Conservation (phyloP, 345 rosid species). For the Lagerstroemia speciosa region DNA sequence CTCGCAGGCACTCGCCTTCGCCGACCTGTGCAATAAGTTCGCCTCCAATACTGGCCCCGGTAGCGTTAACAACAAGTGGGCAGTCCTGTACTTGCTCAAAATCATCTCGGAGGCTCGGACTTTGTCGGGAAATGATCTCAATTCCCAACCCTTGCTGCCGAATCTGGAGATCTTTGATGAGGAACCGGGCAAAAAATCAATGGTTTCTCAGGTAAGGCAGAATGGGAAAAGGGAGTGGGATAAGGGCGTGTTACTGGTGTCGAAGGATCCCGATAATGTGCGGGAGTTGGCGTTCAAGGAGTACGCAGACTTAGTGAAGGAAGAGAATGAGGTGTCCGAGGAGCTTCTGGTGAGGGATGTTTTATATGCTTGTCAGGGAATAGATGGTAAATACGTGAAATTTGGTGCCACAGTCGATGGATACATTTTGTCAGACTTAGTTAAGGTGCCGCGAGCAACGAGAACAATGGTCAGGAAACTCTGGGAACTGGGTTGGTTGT, state of each 20-base stretch:
- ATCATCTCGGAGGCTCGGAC: slow-evolving; percentile 65
- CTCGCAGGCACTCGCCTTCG: slow-evolving; percentile 74
- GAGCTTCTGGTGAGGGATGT: slow-evolving; percentile 87
- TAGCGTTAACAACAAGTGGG: slow-evolving; percentile 84
- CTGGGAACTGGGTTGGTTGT: slow-evolving; percentile 94
- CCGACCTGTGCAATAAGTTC: slow-evolving; percentile 73
- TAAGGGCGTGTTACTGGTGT: slow-evolving; percentile 69
- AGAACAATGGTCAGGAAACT: slow-evolving; percentile 68
- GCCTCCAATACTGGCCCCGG: slow-evolving; percentile 85
- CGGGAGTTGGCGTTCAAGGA: slow-evolving; percentile 73
- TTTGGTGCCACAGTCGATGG: slow-evolving; percentile 59
- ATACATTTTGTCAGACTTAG: slow-evolving; percentile 43
- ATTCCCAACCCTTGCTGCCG: slow-evolving; percentile 46
- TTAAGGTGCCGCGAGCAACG: slow-evolving; percentile 65
- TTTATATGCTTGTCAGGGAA: slow-evolving; percentile 84
- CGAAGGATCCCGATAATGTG: slow-evolving; percentile 70
- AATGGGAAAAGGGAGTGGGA: slow-evolving; percentile 36
- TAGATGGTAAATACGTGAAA: slow-evolving; percentile 82
- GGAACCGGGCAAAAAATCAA: slow-evolving; percentile 19
- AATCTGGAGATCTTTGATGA: slow-evolving; percentile 35
- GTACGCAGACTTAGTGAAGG: slow-evolving; percentile 54
- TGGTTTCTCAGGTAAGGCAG: slow-evolving; percentile 23
- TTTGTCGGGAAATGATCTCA: slow-evolving; percentile 24
- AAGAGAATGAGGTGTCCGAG: slow-evolving; percentile 86
- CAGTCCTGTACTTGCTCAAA: slow-evolving; percentile 74